phyloP scores from a whole-genome alignment of 2,329 filamentous ascomycete genomes.

The Fusarium redolens region DNA sequence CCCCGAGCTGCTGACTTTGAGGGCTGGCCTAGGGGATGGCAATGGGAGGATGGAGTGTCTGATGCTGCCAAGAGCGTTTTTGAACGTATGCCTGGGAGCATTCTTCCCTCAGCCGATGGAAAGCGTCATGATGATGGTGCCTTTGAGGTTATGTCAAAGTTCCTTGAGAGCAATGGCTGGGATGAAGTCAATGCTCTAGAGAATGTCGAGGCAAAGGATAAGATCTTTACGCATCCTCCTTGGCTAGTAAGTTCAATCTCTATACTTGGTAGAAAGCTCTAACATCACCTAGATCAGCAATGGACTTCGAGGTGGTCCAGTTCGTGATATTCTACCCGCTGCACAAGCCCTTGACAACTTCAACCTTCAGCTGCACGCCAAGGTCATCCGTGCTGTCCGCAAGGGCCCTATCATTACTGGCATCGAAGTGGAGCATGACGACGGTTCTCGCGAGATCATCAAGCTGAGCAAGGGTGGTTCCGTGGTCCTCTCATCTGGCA shows the following conservation, averaged over 20 bases:
- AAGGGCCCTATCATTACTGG: slow-evolving; percentile 70
- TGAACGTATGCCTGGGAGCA: slow-evolving; percentile 61
- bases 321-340: slow-evolving; percentile 75
- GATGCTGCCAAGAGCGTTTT: slow-evolving; percentile 71
- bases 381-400: slow-evolving; percentile 74
- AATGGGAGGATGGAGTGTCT: slow-evolving; percentile 62
- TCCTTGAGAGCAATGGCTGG: slow-evolving; percentile 71
- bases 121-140: slow-evolving; percentile 73
- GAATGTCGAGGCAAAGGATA: slow-evolving; percentile 70
- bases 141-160: slow-evolving; percentile 70
- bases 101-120: slow-evolving; percentile 72
- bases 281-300: slow-evolving; percentile 63
- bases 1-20: slow-evolving; percentile 74
- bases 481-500: slow-evolving; percentile 74
- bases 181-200: slow-evolving; percentile 69
- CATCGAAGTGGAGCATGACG: slow-evolving; percentile 69
- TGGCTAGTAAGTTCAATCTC: slow-evolving; percentile 57
- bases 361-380: slow-evolving; percentile 71
- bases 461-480: slow-evolving; percentile 70
- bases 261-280: not conserved
- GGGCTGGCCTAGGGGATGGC: slow-evolving; percentile 78
- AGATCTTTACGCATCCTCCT: slow-evolving; percentile 71
- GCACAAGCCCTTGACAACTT: slow-evolving; percentile 72
- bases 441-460: slow-evolving; percentile 65
- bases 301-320: slow-evolving; percentile 74